A percentile compares a stretch with the other conserved stretches of the same genome.
These are phyloP conservation scores for Nemania sp. DNA, from an alignment of 2,329 filamentous ascomycete genomes.

Conservation along the genomic window DNA sequence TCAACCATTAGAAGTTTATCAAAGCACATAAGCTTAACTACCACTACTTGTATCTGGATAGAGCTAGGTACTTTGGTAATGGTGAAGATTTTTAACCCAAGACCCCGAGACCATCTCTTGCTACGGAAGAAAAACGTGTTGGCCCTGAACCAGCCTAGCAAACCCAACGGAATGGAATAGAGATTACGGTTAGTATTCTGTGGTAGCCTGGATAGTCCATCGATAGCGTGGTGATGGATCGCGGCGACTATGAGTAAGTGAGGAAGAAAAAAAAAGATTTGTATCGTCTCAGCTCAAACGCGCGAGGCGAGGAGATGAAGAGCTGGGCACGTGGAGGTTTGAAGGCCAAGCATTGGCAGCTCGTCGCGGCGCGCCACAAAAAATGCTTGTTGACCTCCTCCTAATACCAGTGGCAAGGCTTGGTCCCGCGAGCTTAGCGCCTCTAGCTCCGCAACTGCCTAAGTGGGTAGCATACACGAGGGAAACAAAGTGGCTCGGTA, in stretches of 20 bases:
- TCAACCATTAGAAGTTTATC: too few species aligned
- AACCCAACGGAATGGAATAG: neutral
- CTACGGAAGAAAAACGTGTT: too few species aligned
- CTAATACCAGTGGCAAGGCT: slow-evolving; percentile 1
- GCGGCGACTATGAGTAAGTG: neutral
- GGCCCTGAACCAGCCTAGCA: too few species aligned
- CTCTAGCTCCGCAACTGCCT: neutral
- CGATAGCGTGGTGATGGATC: neutral
- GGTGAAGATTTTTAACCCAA: too few species aligned
- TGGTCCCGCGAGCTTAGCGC: neutral
- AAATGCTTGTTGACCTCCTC: slow-evolving; percentile 25
- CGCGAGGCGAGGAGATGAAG: neutral
- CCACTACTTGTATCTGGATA: too few species aligned
- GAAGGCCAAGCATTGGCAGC: slow-evolving; percentile 26
- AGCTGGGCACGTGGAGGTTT: slow-evolving; percentile 21
- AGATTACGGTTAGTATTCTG: neutral
- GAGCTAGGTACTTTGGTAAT: too few species aligned
- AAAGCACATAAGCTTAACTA: too few species aligned
- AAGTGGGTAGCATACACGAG: too few species aligned
- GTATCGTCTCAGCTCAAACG: neutral
- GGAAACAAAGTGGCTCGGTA: too few species aligned
- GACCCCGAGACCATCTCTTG: too few species aligned
- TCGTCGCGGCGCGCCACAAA: slow-evolving; percentile 9
- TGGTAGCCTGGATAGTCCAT: neutral
- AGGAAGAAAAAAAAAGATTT: neutral